Conservation (phyloP, 257 asterid genomes). For the Fraxinus excelsior region DNA sequence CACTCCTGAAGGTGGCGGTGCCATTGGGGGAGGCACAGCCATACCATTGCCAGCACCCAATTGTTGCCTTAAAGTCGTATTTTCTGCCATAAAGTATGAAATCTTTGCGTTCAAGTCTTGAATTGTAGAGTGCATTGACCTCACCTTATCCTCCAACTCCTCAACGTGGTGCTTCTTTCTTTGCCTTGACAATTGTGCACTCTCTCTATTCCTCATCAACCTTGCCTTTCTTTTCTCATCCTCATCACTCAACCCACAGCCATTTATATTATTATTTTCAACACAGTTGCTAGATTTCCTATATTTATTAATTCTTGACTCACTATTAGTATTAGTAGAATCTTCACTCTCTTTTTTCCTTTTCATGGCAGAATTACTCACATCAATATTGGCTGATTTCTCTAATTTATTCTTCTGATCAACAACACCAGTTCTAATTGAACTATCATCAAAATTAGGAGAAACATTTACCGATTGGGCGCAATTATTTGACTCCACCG, state of each 20-base stretch:
- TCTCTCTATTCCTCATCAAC: constrained; percentile 94
- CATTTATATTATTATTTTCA: constrained; percentile 32
- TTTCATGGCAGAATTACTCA: constrained; percentile 46
- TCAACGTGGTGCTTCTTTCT: constrained; percentile 93
- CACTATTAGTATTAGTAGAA: constrained; percentile 27
- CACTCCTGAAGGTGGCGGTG: constrained; percentile 70
- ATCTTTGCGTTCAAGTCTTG: constrained; percentile 84
- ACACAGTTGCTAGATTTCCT: constrained; percentile 45
- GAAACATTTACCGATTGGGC: constrained; percentile 66
- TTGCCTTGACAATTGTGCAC: constrained; percentile 96
- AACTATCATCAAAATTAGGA: constrained; percentile 47
- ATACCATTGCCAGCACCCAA: constrained; percentile 45
- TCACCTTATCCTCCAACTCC: constrained; percentile 93
- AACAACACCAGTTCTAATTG: constrained; percentile 47
- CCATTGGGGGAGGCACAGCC: constrained; percentile 48
- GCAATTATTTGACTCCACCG: constrained; percentile 49
- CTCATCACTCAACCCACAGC: constrained; percentile 51
- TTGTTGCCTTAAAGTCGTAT: constrained; percentile 75
- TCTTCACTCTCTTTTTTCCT: constrained; percentile 69
- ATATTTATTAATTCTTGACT: constrained; percentile 45
- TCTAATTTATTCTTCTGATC: constrained; percentile 60
- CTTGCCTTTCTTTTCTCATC: constrained; percentile 83
- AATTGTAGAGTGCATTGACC: constrained; percentile 85
- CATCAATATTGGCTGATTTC: constrained; percentile 33
- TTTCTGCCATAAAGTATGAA: constrained; percentile 77